phyloP scores from a whole-genome alignment of 2,329 filamentous ascomycete genomes.

The Penicillium carneum region DNA sequence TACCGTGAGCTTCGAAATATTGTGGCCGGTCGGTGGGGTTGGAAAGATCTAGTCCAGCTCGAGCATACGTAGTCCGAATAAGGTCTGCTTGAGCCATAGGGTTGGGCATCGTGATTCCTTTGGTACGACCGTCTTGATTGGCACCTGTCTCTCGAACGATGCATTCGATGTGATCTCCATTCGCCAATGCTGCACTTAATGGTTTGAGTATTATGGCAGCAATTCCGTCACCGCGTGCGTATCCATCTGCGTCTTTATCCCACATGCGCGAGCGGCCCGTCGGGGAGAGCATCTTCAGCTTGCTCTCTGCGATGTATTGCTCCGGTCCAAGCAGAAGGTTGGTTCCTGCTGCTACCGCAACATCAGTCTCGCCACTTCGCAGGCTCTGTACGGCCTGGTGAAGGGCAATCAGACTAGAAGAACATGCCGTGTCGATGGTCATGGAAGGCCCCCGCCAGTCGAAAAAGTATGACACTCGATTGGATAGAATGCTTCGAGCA shows the following conservation, averaged over 20 bases:
- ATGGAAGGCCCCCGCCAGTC: slow-evolving; percentile 49
- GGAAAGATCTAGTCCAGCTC: slow-evolving; percentile 48
- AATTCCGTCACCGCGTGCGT: slow-evolving; percentile 62
- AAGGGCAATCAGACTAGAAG: slow-evolving; percentile 50
- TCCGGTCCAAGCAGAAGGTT: slow-evolving; percentile 42
- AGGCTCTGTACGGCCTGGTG: slow-evolving; percentile 46
- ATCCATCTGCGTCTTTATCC: slow-evolving; percentile 58
- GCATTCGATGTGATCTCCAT: slow-evolving; percentile 56
- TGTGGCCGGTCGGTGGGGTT: slow-evolving; percentile 43
- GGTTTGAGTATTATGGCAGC: slow-evolving; percentile 61
- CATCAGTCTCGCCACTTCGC: slow-evolving; percentile 38
- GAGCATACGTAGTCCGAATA: slow-evolving; percentile 50
- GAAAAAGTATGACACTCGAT: slow-evolving; percentile 51
- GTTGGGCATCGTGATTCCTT: slow-evolving; percentile 48
- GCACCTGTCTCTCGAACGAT: slow-evolving; percentile 46
- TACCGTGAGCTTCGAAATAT: slow-evolving; percentile 58
- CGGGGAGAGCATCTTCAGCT: slow-evolving; percentile 58
- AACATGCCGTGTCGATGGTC: slow-evolving; percentile 59
- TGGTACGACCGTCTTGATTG: slow-evolving; percentile 49
- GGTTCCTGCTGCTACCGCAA: slow-evolving; percentile 36
- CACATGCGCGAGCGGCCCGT: slow-evolving; percentile 61
- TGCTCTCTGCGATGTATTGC: slow-evolving; percentile 44
- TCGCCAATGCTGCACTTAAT: slow-evolving; percentile 56
- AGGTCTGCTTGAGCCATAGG: slow-evolving; percentile 49
- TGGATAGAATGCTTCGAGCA: slow-evolving; percentile 49